phyloP scores from a whole-genome alignment of 306 rosid genomes.

The Clitoria ternatea region DNA sequence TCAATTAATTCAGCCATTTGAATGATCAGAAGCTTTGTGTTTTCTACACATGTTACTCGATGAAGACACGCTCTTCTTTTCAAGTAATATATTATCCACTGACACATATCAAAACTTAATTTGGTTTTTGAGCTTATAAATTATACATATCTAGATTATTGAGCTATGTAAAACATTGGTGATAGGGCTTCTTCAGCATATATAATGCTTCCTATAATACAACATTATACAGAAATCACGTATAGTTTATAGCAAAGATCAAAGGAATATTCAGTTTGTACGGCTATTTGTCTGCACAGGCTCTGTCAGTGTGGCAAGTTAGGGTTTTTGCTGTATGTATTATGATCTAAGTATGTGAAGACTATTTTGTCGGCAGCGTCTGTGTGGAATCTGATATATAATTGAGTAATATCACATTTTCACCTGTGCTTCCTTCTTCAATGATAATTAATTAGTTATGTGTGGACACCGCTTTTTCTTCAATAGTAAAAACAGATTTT shows the following conservation, averaged over 20 bases:
- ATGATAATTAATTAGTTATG: neutral
- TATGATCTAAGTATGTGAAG: constrained; percentile 8
- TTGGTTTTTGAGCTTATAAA: constrained; percentile 1
- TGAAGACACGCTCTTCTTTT: constrained; percentile 7
- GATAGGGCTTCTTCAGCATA: neutral
- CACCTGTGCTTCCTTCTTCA: neutral
- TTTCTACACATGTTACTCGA: neutral
- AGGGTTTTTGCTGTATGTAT: constrained; percentile 30
- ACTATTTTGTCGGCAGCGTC: constrained; percentile 27
- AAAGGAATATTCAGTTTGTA: constrained; percentile 30
- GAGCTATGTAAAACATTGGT: constrained; percentile 2
- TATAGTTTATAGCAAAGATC: constrained; percentile 20
- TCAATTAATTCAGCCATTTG: constrained; percentile 24
- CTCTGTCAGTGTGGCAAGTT: constrained; percentile 12
- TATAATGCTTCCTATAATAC: constrained; percentile 13
- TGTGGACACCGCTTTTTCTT: neutral
- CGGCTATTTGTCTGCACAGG: constrained; percentile 13
- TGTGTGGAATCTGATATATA: constrained; percentile 12
- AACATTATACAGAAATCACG: constrained; percentile 21
- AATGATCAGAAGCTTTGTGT: neutral
- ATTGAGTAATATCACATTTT: constrained; percentile 6
- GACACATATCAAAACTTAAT: constrained; percentile 1
- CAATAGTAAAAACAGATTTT: too few relatives aligned
- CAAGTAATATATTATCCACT: neutral
- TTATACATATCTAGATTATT: neutral